Evolutionary conservation across 2,329 filamentous ascomycete species (phyloP).

Genomic region (Fusarium tjaetaba): DNA sequence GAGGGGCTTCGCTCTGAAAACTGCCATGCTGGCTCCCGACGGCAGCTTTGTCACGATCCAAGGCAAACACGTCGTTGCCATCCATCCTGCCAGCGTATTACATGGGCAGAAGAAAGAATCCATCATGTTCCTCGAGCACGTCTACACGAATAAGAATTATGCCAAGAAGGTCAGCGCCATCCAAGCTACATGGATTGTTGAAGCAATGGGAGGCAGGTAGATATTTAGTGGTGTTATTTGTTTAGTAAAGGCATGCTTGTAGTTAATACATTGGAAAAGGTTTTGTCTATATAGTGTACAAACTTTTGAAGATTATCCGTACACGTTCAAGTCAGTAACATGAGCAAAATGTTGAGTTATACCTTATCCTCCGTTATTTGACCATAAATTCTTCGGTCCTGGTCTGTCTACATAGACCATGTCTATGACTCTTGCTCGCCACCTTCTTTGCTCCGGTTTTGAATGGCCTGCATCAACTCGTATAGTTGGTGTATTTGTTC

Average conservation of each 20-base stretch:
- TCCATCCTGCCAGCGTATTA: slow-evolving; percentile 71
- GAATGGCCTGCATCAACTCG: slow-evolving; percentile 89
- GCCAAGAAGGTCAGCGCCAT: slow-evolving; percentile 73
- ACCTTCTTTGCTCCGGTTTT: slow-evolving; percentile 48
- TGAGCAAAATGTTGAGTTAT: background rate
- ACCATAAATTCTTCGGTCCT: background rate
- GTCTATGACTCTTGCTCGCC: slow-evolving; percentile 43
- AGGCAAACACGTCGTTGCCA: slow-evolving; percentile 68
- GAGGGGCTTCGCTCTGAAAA: slow-evolving; percentile 68
- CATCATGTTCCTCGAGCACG: slow-evolving; percentile 75
- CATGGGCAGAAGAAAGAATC: slow-evolving; percentile 72
- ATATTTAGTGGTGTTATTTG: background rate
- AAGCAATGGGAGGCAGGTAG: slow-evolving; percentile 54
- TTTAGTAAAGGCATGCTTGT: background rate
- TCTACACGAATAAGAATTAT: slow-evolving; percentile 73
- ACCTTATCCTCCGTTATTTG: background rate
- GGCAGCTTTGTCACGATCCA: slow-evolving; percentile 68
- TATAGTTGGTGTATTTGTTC: slow-evolving; percentile 94
- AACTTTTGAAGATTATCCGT: background rate
- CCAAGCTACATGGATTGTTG: slow-evolving; percentile 67
- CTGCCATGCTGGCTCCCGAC: slow-evolving; percentile 69
- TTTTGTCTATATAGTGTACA: slow-evolving; percentile 29
- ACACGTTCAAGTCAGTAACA: background rate
- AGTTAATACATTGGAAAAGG: slow-evolving; percentile 16
- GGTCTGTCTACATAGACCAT: slow-evolving; percentile 12